Base-by-base conservation (phyloP, 2,329 filamentous ascomycete genomes). In the Cytospora leucostoma region DNA sequence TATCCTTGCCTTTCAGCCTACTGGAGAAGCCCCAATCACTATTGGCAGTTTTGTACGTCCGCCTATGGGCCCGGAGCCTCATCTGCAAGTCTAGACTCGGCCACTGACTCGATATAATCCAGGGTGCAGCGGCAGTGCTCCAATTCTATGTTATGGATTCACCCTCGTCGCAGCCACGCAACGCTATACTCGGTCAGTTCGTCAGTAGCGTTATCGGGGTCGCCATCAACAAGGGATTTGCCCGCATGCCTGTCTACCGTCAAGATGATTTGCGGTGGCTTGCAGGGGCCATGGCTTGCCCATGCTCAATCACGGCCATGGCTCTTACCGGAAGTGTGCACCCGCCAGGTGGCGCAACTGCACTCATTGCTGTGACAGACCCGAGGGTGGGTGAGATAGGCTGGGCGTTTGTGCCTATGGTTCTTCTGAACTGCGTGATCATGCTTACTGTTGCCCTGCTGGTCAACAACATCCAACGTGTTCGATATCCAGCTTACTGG, bases 101-200 rank as follows among this genome's bases (percentile, higher is more conserved):
- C 19, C 12, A 53, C 60, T 65, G 56, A 63, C 44, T 17, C 11
- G 12, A 12, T 27, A 27, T 27, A 27, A 11, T 21, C n/a, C 47
- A 90, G 87, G 90, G 90, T 58, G 90, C 90, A 5, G 86, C 88
- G 3, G 89, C 90, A 15, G 88, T 93, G n/a, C 82, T 93, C 44
- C 84, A 90, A 70, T 93, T 90, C 74, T 87, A 88, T 69, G 81
- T 85, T 54, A 88, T 92, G 68, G 86, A 90, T 56, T 88, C 88
- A 0, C 89, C 90, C 0, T 82, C 93, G 34, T 81, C 89, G 0
- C 90, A 93, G 70, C 90, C 90, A 1, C 86, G 90, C 32, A 91
- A 89, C 72, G 82, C 85, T 50, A 73, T 93, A 15, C 65, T 88
- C 7, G 87, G 88, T n/a, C 89, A 93, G 71, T 61, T 89, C 35